Conservation (phyloP, 1,139 yeast species). For the Groenewaldozyma sp. region DNA sequence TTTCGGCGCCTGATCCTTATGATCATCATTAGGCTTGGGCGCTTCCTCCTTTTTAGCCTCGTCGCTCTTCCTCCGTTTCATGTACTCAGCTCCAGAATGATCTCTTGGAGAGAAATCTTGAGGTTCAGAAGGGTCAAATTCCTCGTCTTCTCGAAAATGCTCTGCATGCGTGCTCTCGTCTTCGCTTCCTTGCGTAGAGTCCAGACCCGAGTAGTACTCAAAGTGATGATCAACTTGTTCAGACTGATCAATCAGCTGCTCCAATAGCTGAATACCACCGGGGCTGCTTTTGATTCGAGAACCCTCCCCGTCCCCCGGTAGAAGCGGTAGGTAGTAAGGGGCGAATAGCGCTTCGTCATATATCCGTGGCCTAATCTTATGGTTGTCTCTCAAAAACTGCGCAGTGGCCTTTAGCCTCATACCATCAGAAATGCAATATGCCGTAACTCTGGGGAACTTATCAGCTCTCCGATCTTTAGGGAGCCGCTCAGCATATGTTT, state of each 20-base stretch:
- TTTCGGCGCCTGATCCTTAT: conserved; percentile 14
- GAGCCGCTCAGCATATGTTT: conserved; percentile 58
- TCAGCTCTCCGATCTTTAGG: conserved; percentile 59
- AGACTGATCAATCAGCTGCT: conserved; percentile 64
- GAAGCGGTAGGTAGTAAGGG: conserved; percentile 77
- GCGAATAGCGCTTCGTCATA: conserved; percentile 90
- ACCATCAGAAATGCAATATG: conserved; percentile 80
- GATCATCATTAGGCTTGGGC: conserved; percentile 10
- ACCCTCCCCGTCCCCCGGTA: conserved; percentile 76
- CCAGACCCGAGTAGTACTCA: conserved; percentile 79
- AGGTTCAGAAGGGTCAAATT: conserved; percentile 59
- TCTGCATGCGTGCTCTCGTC: conserved; percentile 36
- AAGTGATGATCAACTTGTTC: conserved; percentile 87
- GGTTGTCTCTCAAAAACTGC: conserved; percentile 55
- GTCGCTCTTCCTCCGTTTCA: conserved; percentile 2
- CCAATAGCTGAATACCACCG: conserved; percentile 60
- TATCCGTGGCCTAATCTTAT: conserved; percentile 73
- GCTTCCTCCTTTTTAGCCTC: conserved; percentile 2
- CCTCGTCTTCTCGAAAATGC: conserved; percentile 17
- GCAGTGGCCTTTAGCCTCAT: conserved; percentile 58
- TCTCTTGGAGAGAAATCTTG: conserved; percentile 44
- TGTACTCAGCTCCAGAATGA: conserved; percentile 5
- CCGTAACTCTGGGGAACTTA: conserved; percentile 77
- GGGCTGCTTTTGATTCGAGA: conserved; percentile 75
- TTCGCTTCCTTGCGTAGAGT: conserved; percentile 8